Conservation (phyloP, 2,329 filamentous ascomycete species). For the Ophiostoma montium region DNA sequence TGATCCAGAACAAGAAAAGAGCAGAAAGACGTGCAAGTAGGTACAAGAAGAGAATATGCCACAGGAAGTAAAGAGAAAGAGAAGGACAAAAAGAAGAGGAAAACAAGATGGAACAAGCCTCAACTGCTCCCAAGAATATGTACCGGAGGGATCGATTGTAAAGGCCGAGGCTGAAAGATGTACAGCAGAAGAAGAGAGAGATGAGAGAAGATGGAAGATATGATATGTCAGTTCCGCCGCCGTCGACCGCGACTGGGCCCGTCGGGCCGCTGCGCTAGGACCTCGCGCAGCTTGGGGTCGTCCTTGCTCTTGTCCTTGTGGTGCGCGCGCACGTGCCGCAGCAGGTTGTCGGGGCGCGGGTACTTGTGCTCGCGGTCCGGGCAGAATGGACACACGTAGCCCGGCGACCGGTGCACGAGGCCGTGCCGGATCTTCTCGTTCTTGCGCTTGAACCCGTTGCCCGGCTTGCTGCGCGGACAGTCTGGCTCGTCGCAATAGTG, state of each 20-base stretch:
- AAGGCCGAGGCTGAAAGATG: too few relatives aligned
- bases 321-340: conserved; percentile 90
- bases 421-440: conserved; percentile 66
- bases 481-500: conserved; percentile 51
- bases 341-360: conserved; percentile 86
- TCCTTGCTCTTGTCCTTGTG: conserved; percentile 84
- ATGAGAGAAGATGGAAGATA: not conserved
- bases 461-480: conserved; percentile 48
- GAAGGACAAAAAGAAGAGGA: not conserved
- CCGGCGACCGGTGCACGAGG: conserved; percentile 83
- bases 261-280: conserved; percentile 73
- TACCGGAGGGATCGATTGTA: too few relatives aligned
- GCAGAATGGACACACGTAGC: conserved; percentile 94
- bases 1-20: not conserved
- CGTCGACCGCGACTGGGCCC: conserved; percentile 70
- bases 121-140: too few relatives aligned
- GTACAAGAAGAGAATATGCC: not conserved
- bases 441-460: conserved; percentile 57
- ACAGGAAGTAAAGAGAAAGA: too few relatives aligned
- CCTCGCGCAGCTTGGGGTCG: conserved; percentile 65
- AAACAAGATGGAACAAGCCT: not conserved
- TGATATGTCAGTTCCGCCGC: conserved; percentile 7
- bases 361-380: conserved; percentile 89
- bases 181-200: not conserved
- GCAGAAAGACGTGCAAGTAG: not conserved